phyloP scores from a whole-genome alignment of 2,329 filamentous ascomycete genomes.

The Juglanconis juglandina region DNA sequence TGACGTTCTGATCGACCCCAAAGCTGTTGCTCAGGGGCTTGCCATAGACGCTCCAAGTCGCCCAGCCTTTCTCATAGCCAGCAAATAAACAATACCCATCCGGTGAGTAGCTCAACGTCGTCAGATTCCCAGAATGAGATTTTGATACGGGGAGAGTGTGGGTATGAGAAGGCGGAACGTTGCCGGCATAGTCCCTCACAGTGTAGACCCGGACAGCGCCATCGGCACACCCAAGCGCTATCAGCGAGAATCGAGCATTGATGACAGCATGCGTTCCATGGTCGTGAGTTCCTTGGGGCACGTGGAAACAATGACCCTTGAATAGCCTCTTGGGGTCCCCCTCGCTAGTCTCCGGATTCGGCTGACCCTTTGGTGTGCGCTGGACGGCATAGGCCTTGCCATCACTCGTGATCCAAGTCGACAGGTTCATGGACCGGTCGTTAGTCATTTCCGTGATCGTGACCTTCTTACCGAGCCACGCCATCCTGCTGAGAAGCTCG shows the following conservation, averaged over 20 bases:
- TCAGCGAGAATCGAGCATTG: slow-evolving; percentile 90
- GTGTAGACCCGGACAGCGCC: slow-evolving; percentile 86
- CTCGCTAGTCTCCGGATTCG: slow-evolving; percentile 39
- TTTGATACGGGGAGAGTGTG: slow-evolving; percentile 67
- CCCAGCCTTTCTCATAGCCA: slow-evolving; percentile 90
- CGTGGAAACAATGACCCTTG: slow-evolving; percentile 86
- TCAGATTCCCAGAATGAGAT: slow-evolving; percentile 66
- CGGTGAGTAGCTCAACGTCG: slow-evolving; percentile 79
- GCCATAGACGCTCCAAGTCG: slow-evolving; percentile 95
- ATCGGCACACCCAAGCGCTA: slow-evolving; percentile 79
- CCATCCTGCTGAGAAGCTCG: slow-evolving; percentile 82
- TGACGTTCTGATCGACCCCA: slow-evolving; percentile 60
- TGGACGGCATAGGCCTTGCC: slow-evolving; percentile 91
- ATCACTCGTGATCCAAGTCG: slow-evolving; percentile 86
- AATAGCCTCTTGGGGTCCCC: slow-evolving; percentile 66
- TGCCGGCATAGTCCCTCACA: slow-evolving; percentile 88
- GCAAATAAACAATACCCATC: slow-evolving; percentile 96
- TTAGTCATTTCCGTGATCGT: slow-evolving; percentile 82
- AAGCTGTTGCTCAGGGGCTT: slow-evolving; percentile 87
- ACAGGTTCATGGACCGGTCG: slow-evolving; percentile 93
- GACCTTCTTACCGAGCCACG: slow-evolving; percentile 76
- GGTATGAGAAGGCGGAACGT: slow-evolving; percentile 81
- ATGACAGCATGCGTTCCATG: slow-evolving; percentile 74
- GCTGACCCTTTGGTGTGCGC: slow-evolving; percentile 47
- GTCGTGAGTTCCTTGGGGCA: slow-evolving; percentile 56